phyloP scores from a whole-genome alignment of 2,329 filamentous ascomycete species.

The Calonectria pauciramosa region DNA sequence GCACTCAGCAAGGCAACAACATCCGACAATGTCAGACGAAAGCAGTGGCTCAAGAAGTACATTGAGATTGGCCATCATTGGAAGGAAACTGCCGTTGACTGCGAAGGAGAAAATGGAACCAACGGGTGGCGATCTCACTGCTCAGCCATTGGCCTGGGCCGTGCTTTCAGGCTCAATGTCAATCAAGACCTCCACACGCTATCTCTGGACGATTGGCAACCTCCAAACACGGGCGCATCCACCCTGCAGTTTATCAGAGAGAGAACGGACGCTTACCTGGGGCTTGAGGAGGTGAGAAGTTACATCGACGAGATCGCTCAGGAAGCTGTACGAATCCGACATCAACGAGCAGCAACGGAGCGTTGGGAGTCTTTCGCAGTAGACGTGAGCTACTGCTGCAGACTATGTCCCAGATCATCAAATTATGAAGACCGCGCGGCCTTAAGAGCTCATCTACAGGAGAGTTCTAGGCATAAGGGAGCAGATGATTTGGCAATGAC shows the following conservation, averaged over 20 bases:
- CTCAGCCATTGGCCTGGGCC: not conserved
- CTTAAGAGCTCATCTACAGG: not conserved
- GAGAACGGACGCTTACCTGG: not conserved
- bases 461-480: not conserved
- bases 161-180: constrained; percentile 6
- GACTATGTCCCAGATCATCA: not conserved
- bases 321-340: not conserved
- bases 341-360: not conserved
- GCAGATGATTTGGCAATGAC: not conserved
- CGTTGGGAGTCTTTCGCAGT: not conserved
- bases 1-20: not conserved
- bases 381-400: not conserved
- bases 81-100: constrained; percentile 7
- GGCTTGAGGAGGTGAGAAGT: not conserved
- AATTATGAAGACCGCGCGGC: not conserved
- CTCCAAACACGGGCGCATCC: not conserved
- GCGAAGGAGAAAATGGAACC: constrained; percentile 4
- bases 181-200: not conserved
- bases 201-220: constrained; percentile 7
- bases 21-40: not conserved
- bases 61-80: not conserved
- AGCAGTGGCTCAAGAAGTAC: constrained; percentile 6
- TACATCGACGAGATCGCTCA: not conserved
- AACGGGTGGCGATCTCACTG: constrained; percentile 5
- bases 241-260: not conserved